Conservation (phyloP, 371 early-diverging fungal genomes). For the Mucor circinelloides region DNA sequence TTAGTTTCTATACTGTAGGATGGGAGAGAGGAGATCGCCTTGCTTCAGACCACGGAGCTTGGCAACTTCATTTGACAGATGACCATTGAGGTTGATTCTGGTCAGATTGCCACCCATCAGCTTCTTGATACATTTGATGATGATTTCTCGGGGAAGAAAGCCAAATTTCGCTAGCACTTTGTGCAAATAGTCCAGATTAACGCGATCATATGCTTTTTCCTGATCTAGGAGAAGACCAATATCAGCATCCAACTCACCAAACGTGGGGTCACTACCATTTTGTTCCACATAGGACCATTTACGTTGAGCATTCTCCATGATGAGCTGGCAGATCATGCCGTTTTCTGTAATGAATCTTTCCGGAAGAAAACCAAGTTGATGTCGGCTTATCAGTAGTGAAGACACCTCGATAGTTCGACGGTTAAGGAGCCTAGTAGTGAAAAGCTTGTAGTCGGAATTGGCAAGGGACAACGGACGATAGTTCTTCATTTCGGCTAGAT, state of each 20-base stretch:
- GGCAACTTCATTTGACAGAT: neutral
- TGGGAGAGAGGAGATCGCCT: constrained; percentile 17
- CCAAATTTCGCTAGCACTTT: constrained; percentile 3
- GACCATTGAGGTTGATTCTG: neutral
- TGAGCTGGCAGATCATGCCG: neutral
- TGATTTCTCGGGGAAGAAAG: constrained; percentile 2
- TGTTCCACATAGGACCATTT: neutral
- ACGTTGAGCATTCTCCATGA: neutral
- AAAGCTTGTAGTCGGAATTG: constrained; percentile 8
- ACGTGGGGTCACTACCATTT: neutral
- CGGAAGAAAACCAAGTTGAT: constrained; percentile 13
- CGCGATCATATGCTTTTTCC: constrained; percentile 22
- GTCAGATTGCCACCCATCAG: neutral
- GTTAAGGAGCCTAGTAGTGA: neutral
- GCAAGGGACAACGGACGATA: constrained; percentile 23
- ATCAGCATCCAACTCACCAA: neutral
- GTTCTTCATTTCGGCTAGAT: constrained; percentile 7
- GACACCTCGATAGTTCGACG: neutral
- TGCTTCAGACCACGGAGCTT: constrained; percentile 13
- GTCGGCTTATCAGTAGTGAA: neutral
- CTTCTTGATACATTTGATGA: neutral
- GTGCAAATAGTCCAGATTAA: constrained; percentile 11
- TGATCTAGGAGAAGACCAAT: constrained; percentile 17
- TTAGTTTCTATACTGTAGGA: too few species aligned
- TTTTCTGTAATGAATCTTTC: constrained; percentile 11